phyloP scores from a whole-genome alignment of 2,329 filamentous ascomycete species.

The Aspergillus sp. region DNA sequence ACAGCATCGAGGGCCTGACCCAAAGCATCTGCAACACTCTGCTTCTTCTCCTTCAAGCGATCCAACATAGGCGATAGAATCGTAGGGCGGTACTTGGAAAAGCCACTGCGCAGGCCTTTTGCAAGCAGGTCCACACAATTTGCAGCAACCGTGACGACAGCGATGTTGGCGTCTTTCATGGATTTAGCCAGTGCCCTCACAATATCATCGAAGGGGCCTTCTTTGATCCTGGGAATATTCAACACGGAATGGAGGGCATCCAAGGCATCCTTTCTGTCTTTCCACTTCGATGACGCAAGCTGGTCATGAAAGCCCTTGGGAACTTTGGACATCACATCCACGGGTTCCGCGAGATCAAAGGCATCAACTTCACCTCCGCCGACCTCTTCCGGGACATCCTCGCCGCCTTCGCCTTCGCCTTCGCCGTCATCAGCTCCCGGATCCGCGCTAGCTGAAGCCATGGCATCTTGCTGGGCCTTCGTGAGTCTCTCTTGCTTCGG shows the following conservation, averaged over 20 bases:
- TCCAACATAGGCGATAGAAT: slow-evolving; percentile 90
- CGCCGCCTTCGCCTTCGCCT: slow-evolving; percentile 51
- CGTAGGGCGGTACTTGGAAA: slow-evolving; percentile 67
- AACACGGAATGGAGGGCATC: slow-evolving; percentile 68
- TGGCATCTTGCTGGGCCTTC: slow-evolving; percentile 77
- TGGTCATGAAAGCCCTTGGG: slow-evolving; percentile 75
- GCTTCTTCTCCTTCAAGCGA: slow-evolving; percentile 95
- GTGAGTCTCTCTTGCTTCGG: slow-evolving; percentile 88
- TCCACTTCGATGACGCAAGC: slow-evolving; percentile 90
- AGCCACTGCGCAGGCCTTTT: slow-evolving; percentile 69
- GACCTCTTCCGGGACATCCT: slow-evolving; percentile 46
- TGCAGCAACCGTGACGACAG: slow-evolving; percentile 84
- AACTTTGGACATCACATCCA: slow-evolving; percentile 75
- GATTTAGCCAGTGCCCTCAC: slow-evolving; percentile 77
- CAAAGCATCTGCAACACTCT: slow-evolving; percentile 75
- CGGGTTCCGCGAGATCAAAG: slow-evolving; percentile 73
- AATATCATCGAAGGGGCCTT: slow-evolving; percentile 78
- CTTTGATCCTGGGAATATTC: slow-evolving; percentile 85
- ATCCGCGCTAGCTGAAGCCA: slow-evolving; percentile 57
- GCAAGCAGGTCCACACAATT: slow-evolving; percentile 86
- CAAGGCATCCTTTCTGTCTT: slow-evolving; percentile 89
- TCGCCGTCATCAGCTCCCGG: slow-evolving; percentile 48
- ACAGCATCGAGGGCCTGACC: slow-evolving; percentile 71
- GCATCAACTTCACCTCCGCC: slow-evolving; percentile 79
- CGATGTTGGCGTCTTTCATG: slow-evolving; percentile 98